Evolutionary conservation across 805 yeast species (phyloP).

Genomic region (Saturnispora mendoncae): DNA sequence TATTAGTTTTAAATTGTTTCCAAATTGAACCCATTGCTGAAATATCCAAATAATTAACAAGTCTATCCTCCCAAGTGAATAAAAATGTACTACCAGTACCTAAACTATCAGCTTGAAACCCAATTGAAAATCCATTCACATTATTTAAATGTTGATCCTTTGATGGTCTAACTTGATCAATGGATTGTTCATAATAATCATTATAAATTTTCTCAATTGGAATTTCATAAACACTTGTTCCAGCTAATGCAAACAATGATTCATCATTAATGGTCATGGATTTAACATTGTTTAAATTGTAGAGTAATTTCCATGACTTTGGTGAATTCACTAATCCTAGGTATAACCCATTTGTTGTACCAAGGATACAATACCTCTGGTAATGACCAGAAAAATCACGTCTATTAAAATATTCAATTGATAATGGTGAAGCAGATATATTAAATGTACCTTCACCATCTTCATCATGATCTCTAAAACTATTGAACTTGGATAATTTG

Average conservation of each 20-base stretch:
- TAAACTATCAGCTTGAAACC: conserved; percentile 56
- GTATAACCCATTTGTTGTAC: conserved; percentile 57
- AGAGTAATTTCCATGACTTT: conserved; percentile 49
- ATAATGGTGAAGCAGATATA: conserved; percentile 5
- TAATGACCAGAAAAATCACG: conserved; percentile 1
- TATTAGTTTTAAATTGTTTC: conserved; percentile 23
- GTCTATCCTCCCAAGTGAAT: conserved; percentile 46
- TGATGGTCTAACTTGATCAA: conserved; percentile 28
- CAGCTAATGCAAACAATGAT: conserved; percentile 50
- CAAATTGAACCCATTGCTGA: conserved; percentile 21
- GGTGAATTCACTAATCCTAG: conserved; percentile 36
- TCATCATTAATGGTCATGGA: conserved; percentile 55
- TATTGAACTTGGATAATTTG: not conserved
- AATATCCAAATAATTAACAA: conserved; percentile 30
- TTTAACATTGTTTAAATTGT: conserved; percentile 42
- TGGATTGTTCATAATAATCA: conserved; percentile 39
- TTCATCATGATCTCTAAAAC: not conserved
- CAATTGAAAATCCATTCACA: conserved; percentile 57
- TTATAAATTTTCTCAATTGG: conserved; percentile 53
- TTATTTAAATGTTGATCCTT: conserved; percentile 29
- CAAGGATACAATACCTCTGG: conserved; percentile 40
- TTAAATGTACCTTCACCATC: conserved; percentile 3
- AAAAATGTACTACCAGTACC: conserved; percentile 27
- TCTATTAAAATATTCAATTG: conserved; percentile 11
- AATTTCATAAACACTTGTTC: conserved; percentile 46